These are phyloP conservation scores for Babesia ovata DNA, from an alignment of 169 alveolate species.

Conservation along the genomic window DNA sequence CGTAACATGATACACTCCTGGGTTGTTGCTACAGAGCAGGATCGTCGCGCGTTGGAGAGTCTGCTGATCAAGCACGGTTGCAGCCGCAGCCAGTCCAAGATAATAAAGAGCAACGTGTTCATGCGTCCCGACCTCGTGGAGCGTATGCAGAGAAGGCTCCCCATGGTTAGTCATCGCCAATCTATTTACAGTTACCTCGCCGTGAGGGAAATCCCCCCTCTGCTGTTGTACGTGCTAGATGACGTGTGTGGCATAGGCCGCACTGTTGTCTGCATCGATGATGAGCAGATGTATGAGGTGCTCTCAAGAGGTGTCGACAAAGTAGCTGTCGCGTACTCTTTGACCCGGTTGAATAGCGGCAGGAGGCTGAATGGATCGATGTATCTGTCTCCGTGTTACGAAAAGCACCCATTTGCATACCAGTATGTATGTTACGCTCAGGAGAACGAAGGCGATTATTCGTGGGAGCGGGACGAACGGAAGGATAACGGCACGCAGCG, in stretches of 20 bases:
- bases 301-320: conserved; percentile 17
- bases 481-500: conserved; percentile 30
- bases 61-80: conserved; percentile 54
- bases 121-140: conserved; percentile 16
- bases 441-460: conserved; percentile 7
- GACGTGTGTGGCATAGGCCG: conserved; percentile 35
- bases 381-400: conserved; percentile 51
- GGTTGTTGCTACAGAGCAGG: conserved; percentile 65
- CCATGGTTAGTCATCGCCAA: neutral
- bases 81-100: conserved; percentile 24
- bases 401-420: conserved; percentile 47
- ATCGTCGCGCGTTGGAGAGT: conserved; percentile 44
- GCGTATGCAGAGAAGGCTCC: conserved; percentile 9
- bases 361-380: conserved; percentile 52
- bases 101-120: conserved; percentile 59
- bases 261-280: conserved; percentile 49
- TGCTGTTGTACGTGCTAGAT: conserved; percentile 28
- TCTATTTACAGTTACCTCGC: conserved; percentile 41
- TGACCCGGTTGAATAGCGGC: conserved; percentile 42
- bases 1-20: conserved; percentile 34
- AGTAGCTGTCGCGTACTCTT: conserved; percentile 42
- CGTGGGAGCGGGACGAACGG: conserved; percentile 35
- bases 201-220: conserved; percentile 41
- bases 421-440: conserved; percentile 23
- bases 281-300: conserved; percentile 32